Percentiles rank a stretch among this genome's conserved stretches.
Evolutionary conservation across 1,284 basidiomycete species (phyloP).

Genomic region (Melampsora larici-populina): DNA sequence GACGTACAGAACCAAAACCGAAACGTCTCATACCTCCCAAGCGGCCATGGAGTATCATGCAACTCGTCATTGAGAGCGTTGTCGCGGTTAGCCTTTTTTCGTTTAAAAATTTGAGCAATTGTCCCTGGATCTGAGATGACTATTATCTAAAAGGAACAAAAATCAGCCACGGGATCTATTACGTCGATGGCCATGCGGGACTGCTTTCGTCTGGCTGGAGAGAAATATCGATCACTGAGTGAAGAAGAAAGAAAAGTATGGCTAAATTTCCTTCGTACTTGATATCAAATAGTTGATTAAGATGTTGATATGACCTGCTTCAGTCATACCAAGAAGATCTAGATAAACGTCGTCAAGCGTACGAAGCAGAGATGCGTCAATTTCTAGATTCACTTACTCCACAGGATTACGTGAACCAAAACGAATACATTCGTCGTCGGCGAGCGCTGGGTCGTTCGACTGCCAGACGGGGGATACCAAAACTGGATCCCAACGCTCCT

Average conservation of each 20-base stretch:
- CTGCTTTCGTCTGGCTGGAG: slow-evolving; percentile 29
- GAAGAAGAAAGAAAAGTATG: slow-evolving; percentile 33
- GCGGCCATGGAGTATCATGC: slow-evolving; percentile 37
- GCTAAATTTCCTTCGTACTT: not conserved
- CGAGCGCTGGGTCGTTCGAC: slow-evolving; percentile 25
- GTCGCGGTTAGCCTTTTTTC: slow-evolving; percentile 13
- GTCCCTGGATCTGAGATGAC: not conserved
- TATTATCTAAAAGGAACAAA: slow-evolving; percentile 8
- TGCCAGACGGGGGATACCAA: slow-evolving; percentile 21
- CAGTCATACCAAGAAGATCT: slow-evolving; percentile 25
- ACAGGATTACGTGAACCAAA: slow-evolving; percentile 37
- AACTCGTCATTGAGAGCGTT: slow-evolving; percentile 32
- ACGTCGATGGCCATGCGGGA: slow-evolving; percentile 5
- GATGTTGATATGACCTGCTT: not conserved
- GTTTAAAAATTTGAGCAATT: not conserved
- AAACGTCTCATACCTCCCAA: slow-evolving; percentile 27
- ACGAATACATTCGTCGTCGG: slow-evolving; percentile 30
- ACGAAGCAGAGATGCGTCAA: slow-evolving; percentile 31
- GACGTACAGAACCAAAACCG: slow-evolving; percentile 4
- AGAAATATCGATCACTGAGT: slow-evolving; percentile 34
- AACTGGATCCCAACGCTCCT: slow-evolving; percentile 37
- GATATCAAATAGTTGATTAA: not conserved
- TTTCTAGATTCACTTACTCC: slow-evolving; percentile 41
- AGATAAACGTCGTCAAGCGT: slow-evolving; percentile 21
- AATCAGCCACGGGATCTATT: slow-evolving; percentile 12